Percentiles rank a stretch among this genome's conserved stretches.
phyloP scores from a whole-genome alignment of 257 asterid species.

The Plectranthus barbatus region DNA sequence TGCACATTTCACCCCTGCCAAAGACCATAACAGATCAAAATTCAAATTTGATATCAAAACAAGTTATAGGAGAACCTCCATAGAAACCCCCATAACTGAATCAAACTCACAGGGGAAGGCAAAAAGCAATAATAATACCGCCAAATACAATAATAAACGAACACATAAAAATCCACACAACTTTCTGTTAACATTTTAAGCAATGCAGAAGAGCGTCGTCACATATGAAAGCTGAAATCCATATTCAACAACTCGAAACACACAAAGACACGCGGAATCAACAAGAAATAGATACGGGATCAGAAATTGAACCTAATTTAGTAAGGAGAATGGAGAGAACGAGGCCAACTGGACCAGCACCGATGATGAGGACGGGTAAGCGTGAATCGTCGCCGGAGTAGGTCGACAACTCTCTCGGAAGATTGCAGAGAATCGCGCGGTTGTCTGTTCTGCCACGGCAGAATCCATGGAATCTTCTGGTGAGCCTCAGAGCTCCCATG shows the following conservation, averaged over 20 bases:
- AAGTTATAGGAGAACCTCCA: conserved; percentile 1
- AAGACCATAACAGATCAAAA: background rate
- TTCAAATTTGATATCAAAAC: background rate
- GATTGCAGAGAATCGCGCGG: conserved; percentile 11
- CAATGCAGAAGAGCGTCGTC: background rate
- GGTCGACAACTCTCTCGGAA: conserved; percentile 35
- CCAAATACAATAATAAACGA: too few relatives aligned
- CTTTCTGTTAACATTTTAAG: background rate
- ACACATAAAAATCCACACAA: background rate
- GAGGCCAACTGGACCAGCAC: conserved; percentile 97
- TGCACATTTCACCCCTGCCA: conserved; percentile 65
- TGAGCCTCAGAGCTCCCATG: conserved; percentile 39
- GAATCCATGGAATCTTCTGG: conserved; percentile 26
- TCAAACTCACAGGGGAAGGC: background rate
- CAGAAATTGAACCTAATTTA: conserved; percentile 46
- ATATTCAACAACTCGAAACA: background rate
- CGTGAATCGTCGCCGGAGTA: conserved; percentile 23
- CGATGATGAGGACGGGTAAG: conserved; percentile 78
- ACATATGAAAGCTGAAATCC: background rate
- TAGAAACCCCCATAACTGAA: background rate
- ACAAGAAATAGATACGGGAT: background rate
- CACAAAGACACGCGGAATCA: background rate
- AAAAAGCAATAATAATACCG: background rate
- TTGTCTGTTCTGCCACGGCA: conserved; percentile 12
- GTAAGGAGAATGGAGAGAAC: conserved; percentile 74